Conservation (phyloP, 352 stramenopile species). For the Plasmopara muralis region DNA sequence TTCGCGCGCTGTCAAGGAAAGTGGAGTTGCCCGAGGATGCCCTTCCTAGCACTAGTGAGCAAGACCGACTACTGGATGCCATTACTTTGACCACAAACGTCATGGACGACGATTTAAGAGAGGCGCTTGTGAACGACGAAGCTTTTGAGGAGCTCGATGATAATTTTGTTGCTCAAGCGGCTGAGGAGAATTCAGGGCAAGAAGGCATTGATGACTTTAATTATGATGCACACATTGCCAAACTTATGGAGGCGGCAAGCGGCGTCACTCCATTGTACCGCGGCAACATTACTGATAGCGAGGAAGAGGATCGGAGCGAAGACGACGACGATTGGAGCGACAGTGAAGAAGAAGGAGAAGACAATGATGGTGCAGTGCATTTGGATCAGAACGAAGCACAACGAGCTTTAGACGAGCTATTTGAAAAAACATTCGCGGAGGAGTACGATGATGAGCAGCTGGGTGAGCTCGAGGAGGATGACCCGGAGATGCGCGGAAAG, state of each 20-base stretch:
- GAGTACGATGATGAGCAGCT: constrained; percentile 81
- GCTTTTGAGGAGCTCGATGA: constrained; percentile 88
- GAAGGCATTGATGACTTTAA: constrained; percentile 68
- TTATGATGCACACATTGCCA: constrained; percentile 91
- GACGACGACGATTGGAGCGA: constrained; percentile 45
- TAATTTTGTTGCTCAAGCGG: constrained; percentile 86
- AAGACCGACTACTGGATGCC: constrained; percentile 73
- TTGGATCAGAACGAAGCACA: constrained; percentile 61
- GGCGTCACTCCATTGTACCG: constrained; percentile 53
- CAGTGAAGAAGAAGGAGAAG: constrained; percentile 31
- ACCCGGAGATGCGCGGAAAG: constrained; percentile 64
- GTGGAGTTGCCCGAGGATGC: constrained; percentile 65
- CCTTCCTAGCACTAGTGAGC: constrained; percentile 56
- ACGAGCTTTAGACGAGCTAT: constrained; percentile 82
- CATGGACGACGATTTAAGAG: constrained; percentile 83
- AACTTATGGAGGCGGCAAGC: constrained; percentile 85
- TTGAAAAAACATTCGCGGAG: constrained; percentile 76
- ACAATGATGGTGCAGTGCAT: constrained; percentile 27
- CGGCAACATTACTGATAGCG: constrained; percentile 63
- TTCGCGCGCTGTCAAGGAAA: constrained; percentile 45
- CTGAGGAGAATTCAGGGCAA: constrained; percentile 36
- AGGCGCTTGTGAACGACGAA: constrained; percentile 76
- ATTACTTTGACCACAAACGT: constrained; percentile 81
- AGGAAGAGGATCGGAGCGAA: constrained; percentile 85
- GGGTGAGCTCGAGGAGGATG: constrained; percentile 69